A percentile compares a stretch with the other conserved stretches of the same genome.
phyloP scores from a whole-genome alignment of 2,329 filamentous ascomycete genomes.

The Penicillium sp. region DNA sequence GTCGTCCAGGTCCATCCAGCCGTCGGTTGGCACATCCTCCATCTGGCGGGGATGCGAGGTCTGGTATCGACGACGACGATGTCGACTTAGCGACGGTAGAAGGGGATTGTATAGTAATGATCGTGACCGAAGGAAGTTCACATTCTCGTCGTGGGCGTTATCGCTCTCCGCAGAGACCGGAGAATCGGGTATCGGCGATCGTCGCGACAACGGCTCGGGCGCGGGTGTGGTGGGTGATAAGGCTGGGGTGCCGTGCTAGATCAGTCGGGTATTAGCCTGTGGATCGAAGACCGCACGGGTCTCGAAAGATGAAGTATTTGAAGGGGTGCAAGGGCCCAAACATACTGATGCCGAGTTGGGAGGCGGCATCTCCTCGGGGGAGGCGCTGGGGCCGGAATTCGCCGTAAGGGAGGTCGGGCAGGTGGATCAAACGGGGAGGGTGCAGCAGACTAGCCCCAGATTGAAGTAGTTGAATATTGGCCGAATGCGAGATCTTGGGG shows the following conservation, averaged over 20 bases:
- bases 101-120: constrained; percentile 30
- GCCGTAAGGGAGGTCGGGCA: constrained; percentile 10
- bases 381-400: constrained; percentile 19
- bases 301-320: not conserved
- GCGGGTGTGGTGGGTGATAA: constrained; percentile 29
- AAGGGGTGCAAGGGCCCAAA: constrained; percentile 11
- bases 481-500: not conserved
- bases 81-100: constrained; percentile 31
- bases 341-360: constrained; percentile 49
- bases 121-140: constrained; percentile 53
- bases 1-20: constrained; percentile 42
- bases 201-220: constrained; percentile 47
- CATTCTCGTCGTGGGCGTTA: constrained; percentile 52
- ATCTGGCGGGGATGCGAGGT: constrained; percentile 23
- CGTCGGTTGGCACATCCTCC: constrained; percentile 25
- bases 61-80: constrained; percentile 36
- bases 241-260: constrained; percentile 30
- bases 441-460: not conserved
- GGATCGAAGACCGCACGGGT: not conserved
- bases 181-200: constrained; percentile 54
- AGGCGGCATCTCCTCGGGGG: constrained; percentile 41
- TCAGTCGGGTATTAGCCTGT: constrained; percentile 2
- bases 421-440: constrained; percentile 10
- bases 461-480: not conserved
- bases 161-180: constrained; percentile 48